Evolutionary conservation across 2,329 filamentous ascomycete species (phyloP), one percentile per base, ranked within the genome.

Genomic region (Ceratocystis papillata): DNA sequence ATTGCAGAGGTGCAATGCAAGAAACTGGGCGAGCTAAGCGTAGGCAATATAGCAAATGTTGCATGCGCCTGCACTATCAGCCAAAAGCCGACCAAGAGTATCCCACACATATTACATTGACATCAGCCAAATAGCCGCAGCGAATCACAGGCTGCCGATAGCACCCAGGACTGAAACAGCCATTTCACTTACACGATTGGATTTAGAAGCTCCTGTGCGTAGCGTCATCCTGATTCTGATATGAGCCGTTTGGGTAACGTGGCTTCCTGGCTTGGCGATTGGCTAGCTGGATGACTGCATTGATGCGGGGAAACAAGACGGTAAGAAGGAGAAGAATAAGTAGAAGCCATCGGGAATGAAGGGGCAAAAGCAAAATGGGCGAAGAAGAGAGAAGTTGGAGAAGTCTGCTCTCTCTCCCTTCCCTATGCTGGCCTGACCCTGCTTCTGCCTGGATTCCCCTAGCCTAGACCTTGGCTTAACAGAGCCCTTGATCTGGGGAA

Each of bases 151-250:
- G 22, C 53, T 17, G 53, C 17, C 53, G 53, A 57, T 57, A 57
- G 22, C 22, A 41, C 37, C 10, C 10, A 15, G 5, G 15, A 28
- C 22, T 57, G 53, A 57, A 17, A 57, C 53, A 7, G 53, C 22
- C 53, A 57, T 57, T 57, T 57, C 53, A 57, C 53, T 57, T 57
- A 30, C 53, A 57, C 53, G 25, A 57, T 57, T 57, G 30, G 50
- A 57, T 57, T 57, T 57, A 57, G 50, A 28, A 57, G 50, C 17
- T 41, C 12, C 4, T 57, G 7, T 28, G 22, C 22, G 53, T 30
- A 57, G 53, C 22, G 22, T 57, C 22, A 57, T 57, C 12, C 22
- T 30, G 53, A 57, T 57, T 57, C 25, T 57, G 53, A 33, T 28
- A 8, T 33, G 53, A 33, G 20, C 12, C 12, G 15, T 57, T 30